These are phyloP conservation scores for Stentor coeruleus DNA, from an alignment of 73 alveolate species.

Conservation along the genomic window DNA sequence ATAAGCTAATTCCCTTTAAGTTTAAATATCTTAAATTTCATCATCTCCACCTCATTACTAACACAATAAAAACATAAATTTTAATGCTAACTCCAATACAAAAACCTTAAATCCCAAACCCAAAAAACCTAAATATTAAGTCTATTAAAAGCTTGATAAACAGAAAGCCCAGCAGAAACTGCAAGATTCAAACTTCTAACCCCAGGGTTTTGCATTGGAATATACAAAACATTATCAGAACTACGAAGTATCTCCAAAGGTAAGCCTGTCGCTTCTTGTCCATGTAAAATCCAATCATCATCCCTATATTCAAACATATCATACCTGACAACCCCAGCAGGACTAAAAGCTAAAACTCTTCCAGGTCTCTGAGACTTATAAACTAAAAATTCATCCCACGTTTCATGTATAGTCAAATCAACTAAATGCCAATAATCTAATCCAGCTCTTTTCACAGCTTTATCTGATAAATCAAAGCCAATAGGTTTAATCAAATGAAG, in stretches of 20 bases:
- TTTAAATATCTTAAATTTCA: no score
- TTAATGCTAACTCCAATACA: no score
- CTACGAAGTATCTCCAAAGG: neutral
- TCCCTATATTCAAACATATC: neutral
- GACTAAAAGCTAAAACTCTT: conserved; percentile 20
- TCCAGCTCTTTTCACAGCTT: neutral
- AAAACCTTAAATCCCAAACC: no score
- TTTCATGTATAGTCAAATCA: neutral
- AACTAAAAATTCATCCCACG: neutral
- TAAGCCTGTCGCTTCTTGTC: conserved; percentile 11
- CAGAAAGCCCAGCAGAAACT: conserved; percentile 2
- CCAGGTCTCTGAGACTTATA: neutral
- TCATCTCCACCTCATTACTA: no score
- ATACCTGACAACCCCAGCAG: neutral
- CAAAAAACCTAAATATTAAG: no score
- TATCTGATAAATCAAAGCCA: neutral
- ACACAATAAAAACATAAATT: no score
- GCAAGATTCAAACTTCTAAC: conserved; percentile 9
- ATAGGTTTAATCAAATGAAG: neutral
- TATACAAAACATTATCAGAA: neutral
- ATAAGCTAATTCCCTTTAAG: no score
- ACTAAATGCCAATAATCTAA: conserved; percentile 5
- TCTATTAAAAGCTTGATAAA: conserved; percentile 4
- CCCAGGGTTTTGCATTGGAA: neutral
- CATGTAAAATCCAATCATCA: conserved; percentile 19